Base-by-base conservation (phyloP, 2,329 filamentous ascomycete species). In the Aaosphaeria pasadenensis region DNA sequence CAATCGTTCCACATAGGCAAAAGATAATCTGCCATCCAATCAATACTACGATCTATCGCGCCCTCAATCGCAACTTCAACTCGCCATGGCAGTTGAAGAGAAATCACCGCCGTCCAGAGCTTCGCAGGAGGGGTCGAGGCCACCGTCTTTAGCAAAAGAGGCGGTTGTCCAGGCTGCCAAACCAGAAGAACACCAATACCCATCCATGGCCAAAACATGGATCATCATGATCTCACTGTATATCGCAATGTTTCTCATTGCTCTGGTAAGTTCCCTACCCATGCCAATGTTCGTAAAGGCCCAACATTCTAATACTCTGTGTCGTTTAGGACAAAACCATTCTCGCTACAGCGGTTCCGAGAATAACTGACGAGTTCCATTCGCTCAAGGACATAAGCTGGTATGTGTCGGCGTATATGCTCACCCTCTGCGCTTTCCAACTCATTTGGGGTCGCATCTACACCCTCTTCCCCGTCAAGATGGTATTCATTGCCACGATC, bases 351-450 rank as follows among this genome's bases (percentile, higher is more conserved):
- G 75, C 75, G 2, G 73, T 76, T 30, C 75, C 75, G 5, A 63
- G 60, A 9, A 77, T 77, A 38, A 76, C 74, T 0, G 67, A 76
- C 52, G 56, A 74, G 36, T 77, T 77, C 54, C 58, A 73, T 31
- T 70, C 73, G 1, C 60, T 74, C 33, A 58, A 62, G 2, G 73
- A 77, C 51, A 67, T 77, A 11, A 72, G 74, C n/a, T 77, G 75
- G 74, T 77, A 77, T 51, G 73, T 69, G 17, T 70, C 67, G 33
- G 59, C 73, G 4, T 56, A 55, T 48, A 43, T 56, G 35, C 47
- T 56, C 17, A 54, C 54, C 6, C 47, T 54, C 29, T 57, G 51
- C 32, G 11, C 42, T 30, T 57, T 55, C 50, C 54, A 57, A 42
- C 63, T 73, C n/a, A 58, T 73, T 54, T 74, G 65, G 56, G 72